Conservation (phyloP, 1,284 basidiomycete genomes). For the Trametes versicolor region DNA sequence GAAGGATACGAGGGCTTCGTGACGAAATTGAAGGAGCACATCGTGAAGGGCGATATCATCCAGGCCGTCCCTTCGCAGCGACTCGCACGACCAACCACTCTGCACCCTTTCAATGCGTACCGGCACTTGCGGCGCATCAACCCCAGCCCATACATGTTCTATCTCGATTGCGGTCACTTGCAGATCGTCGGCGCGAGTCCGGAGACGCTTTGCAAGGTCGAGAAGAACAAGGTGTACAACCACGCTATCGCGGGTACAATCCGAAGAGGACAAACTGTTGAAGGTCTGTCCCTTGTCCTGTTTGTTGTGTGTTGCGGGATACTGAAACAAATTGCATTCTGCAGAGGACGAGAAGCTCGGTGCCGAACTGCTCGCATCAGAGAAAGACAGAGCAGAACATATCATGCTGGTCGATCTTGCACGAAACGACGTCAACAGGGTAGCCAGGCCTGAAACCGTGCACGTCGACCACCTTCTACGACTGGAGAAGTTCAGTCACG, state of each 20-base stretch:
- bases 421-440: slow-evolving; percentile 98
- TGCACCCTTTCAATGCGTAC: slow-evolving; percentile 99
- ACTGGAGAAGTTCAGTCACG: slow-evolving; percentile 97
- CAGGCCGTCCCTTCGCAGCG: slow-evolving; percentile 98
- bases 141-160: slow-evolving; percentile 99
- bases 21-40: slow-evolving; percentile 92
- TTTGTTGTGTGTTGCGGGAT: too few relatives aligned
- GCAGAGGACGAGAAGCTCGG: slow-evolving; percentile 90
- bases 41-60: slow-evolving; percentile 97
- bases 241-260: slow-evolving; percentile 99
- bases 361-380: slow-evolving; percentile 79
- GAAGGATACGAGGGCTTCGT: slow-evolving; percentile 94
- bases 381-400: slow-evolving; percentile 98
- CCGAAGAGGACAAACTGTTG: slow-evolving; percentile 84
- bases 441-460: slow-evolving; percentile 95
- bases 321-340: slow-evolving; percentile 2
- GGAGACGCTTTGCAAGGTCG: slow-evolving; percentile 97
- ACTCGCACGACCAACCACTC: slow-evolving; percentile 82
- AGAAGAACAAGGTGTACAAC: slow-evolving; percentile 92
- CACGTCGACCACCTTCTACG: slow-evolving; percentile 96
- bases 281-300: slow-evolving; percentile 66
- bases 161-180: slow-evolving; percentile 91
- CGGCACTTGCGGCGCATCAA: slow-evolving; percentile 94
- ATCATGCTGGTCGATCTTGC: slow-evolving; percentile 99
- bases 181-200: slow-evolving; percentile 98